These are phyloP conservation scores for Leersia perrieri DNA, from an alignment of 176 grass and related monocot genomes.

Conservation along the genomic window DNA sequence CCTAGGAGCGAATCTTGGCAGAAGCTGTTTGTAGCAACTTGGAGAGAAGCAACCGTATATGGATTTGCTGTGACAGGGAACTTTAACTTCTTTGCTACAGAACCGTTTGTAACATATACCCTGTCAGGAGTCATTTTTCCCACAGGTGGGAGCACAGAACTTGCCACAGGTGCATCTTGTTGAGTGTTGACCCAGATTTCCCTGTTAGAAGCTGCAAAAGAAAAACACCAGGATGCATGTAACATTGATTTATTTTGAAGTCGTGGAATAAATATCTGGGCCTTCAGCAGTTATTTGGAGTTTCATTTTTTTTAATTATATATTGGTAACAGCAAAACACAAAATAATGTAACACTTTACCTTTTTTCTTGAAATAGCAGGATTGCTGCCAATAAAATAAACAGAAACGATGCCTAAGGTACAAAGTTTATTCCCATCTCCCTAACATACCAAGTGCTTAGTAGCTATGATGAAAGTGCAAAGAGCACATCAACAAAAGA, in stretches of 20 bases:
- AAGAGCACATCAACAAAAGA: background rate
- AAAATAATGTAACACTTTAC: background rate
- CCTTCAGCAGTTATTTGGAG: background rate
- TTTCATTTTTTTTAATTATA: background rate
- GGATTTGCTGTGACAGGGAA: conserved; percentile 56
- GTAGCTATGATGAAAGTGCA: background rate
- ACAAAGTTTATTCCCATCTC: background rate
- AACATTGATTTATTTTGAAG: background rate
- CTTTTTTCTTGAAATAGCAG: background rate
- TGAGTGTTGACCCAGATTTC: conserved; percentile 42
- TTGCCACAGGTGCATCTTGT: conserved; percentile 37
- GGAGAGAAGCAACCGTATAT: conserved; percentile 89
- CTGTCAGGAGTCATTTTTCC: conserved; percentile 66
- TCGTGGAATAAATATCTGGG: background rate
- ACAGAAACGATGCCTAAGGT: background rate
- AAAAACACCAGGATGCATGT: background rate
- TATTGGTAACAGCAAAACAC: background rate
- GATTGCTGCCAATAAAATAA: background rate
- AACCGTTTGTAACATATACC: conserved; percentile 50
- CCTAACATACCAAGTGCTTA: background rate
- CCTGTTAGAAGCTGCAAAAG: conserved; percentile 48
- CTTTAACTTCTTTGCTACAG: conserved; percentile 54
- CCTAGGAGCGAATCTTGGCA: conserved; percentile 91
- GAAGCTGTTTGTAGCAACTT: conserved; percentile 94
- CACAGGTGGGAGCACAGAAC: conserved; percentile 43